phyloP scores from a whole-genome alignment of 129 eudicot species.

The Logfia minima region DNA sequence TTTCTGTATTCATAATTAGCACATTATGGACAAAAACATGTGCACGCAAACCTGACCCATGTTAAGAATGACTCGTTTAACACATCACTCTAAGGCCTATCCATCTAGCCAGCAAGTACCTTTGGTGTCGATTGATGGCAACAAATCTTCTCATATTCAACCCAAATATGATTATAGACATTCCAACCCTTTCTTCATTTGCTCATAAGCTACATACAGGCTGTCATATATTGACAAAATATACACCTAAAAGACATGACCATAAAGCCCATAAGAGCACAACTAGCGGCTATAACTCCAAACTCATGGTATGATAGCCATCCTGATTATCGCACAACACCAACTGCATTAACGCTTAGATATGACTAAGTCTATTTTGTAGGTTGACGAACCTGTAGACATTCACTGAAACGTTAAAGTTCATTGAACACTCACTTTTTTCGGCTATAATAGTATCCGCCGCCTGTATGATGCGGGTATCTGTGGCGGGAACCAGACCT shows the following conservation, averaged over 20 bases:
- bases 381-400: background rate
- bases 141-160: background rate
- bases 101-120: background rate
- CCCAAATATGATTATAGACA: background rate
- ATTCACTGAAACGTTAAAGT: background rate
- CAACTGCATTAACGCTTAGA: background rate
- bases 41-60: background rate
- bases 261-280: slow-evolving; percentile 21
- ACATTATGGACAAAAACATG: background rate
- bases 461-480: slow-evolving; percentile 65
- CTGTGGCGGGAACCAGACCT: slow-evolving; percentile 78
- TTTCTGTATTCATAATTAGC: background rate
- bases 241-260: slow-evolving; percentile 18
- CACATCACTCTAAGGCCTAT: background rate
- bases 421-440: slow-evolving; percentile 40
- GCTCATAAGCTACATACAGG: slow-evolving; percentile 3
- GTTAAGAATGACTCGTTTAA: background rate
- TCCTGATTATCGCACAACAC: background rate
- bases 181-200: slow-evolving; percentile 8
- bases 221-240: slow-evolving; percentile 1
- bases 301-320: background rate
- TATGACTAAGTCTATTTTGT: background rate
- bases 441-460: slow-evolving; percentile 66
- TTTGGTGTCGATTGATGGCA: background rate
- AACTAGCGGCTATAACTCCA: background rate